phyloP scores from a whole-genome alignment of 2,329 filamentous ascomycete species.

The Dendrostoma leiphaemia region DNA sequence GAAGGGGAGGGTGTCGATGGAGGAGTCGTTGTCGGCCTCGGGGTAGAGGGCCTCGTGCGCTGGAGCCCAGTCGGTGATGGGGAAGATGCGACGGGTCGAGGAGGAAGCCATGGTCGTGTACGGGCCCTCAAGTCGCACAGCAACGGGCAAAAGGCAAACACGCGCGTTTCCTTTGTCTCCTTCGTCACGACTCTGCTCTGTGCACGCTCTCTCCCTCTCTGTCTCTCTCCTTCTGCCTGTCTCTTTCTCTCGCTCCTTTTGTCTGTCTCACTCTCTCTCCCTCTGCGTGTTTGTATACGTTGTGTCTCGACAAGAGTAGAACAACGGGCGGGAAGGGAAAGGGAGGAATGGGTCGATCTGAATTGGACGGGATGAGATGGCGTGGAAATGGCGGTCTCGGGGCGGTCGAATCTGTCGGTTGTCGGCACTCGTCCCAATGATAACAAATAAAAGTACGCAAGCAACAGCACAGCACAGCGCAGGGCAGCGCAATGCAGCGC shows the following conservation, averaged over 20 bases:
- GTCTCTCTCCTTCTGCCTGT: neutral
- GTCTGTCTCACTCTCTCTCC: neutral
- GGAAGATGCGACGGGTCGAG: slow-evolving; percentile 38
- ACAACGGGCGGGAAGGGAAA: no score
- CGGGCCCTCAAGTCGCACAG: neutral
- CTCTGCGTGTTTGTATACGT: neutral
- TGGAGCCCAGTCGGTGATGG: slow-evolving; percentile 40
- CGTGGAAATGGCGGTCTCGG: slow-evolving; percentile 1
- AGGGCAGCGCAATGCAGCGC: no score
- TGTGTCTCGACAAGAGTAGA: neutral
- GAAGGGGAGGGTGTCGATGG: slow-evolving; percentile 18
- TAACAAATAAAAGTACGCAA: neutral
- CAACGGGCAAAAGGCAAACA: neutral
- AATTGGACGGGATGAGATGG: neutral
- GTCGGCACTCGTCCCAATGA: no score
- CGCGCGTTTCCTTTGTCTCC: neutral
- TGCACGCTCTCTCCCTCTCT: no score
- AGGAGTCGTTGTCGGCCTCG: slow-evolving; percentile 23
- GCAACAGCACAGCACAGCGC: neutral
- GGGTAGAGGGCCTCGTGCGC: slow-evolving; percentile 41
- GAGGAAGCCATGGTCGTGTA: slow-evolving; percentile 7
- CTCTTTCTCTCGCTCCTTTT: neutral
- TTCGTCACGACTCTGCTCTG: no score
- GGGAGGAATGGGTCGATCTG: neutral
- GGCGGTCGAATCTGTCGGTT: neutral